Evolutionary conservation across 345 rosid genomes (phyloP).

Genomic region (Punica granatum): DNA sequence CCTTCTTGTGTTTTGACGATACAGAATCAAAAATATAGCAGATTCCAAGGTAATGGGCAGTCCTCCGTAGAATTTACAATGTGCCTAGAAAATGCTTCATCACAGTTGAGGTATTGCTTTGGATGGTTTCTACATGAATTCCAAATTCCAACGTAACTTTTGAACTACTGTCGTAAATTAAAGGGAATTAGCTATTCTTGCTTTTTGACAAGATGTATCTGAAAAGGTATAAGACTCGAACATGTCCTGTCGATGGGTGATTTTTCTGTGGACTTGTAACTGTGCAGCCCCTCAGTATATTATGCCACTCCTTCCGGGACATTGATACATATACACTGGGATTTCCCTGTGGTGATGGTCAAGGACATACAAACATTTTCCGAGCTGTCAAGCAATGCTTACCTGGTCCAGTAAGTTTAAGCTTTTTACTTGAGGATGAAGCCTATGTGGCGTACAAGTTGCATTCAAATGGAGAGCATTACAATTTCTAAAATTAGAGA

Average conservation of each 20-base stretch:
- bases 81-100: background rate
- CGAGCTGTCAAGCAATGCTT: conserved; percentile 89
- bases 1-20: conserved; percentile 14
- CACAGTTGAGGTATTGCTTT: background rate
- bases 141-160: background rate
- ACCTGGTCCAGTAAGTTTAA: conserved; percentile 87
- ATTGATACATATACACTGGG: conserved; percentile 76
- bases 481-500: background rate
- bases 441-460: background rate
- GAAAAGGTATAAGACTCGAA: background rate
- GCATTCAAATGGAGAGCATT: background rate
- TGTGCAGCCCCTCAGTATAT: conserved; percentile 89
- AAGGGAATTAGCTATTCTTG: background rate
- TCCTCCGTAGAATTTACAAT: background rate
- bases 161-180: too few relatives aligned
- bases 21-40: conserved; percentile 79
- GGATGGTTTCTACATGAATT: background rate
- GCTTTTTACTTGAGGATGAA: background rate
- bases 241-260: background rate
- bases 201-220: background rate
- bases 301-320: conserved; percentile 74
- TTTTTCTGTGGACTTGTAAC: conserved; percentile 1
- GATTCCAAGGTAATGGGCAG: conserved; percentile 55
- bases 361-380: conserved; percentile 78
- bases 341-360: conserved; percentile 78